These are phyloP conservation scores for Botryotinia narcissicola DNA, from an alignment of 2,329 filamentous ascomycete genomes.

Conservation along the genomic window DNA sequence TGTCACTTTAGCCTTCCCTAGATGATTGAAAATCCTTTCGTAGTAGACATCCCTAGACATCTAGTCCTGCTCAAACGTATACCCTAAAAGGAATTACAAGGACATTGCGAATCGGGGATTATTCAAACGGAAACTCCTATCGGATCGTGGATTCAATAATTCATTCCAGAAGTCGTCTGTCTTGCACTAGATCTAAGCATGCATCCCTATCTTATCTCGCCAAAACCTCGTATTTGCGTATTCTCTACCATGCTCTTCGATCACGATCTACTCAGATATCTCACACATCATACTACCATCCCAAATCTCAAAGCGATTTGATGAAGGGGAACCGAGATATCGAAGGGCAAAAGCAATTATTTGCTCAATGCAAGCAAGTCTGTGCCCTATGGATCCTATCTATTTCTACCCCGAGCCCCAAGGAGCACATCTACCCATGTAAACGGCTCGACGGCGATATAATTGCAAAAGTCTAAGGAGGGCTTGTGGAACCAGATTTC, in stretches of 20 bases:
- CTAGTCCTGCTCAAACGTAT: not conserved
- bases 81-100: not conserved
- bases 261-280: not conserved
- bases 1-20: not conserved
- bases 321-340: not conserved
- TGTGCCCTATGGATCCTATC: not conserved
- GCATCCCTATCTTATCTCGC: not conserved
- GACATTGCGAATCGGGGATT: not conserved
- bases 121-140: not conserved
- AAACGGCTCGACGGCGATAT: conserved; percentile 2
- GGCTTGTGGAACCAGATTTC: not conserved
- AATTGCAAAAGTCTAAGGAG: not conserved
- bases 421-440: not conserved
- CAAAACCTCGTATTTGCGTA: not conserved
- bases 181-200: not conserved
- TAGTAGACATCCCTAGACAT: not conserved
- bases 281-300: not conserved
- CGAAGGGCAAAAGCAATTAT: conserved; percentile 1
- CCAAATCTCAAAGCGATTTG: not conserved
- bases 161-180: not conserved
- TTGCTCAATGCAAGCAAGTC: conserved; percentile 11
- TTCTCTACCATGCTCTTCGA: not conserved
- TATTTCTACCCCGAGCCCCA: not conserved
- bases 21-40: not conserved
- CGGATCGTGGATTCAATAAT: not conserved